Evolutionary conservation across 352 stramenopile genomes (phyloP), one percentile per base, ranked within the genome.

Genomic region (Pythium aristosporum): DNA sequence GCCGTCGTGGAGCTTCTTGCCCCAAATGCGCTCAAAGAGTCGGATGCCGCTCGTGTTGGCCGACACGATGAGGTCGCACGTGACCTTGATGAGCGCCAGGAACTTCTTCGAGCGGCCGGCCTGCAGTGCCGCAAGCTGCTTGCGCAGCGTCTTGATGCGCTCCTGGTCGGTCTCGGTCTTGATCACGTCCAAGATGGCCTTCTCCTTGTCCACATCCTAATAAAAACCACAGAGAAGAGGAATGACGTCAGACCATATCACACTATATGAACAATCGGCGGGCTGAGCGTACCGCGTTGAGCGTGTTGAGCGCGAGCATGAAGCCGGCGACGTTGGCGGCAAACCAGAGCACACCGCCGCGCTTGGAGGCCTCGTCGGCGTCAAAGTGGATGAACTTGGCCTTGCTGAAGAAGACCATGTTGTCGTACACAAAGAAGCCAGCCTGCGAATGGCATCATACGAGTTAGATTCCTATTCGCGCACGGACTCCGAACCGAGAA

Each of bases 401-500:
- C 53, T 91, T 92, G 78, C 82, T 83, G 39, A 79, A 74, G 65
- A 96, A 96, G n/a, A 74, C 85, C 69, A 88, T 71, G 66, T 96
- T 96, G 77, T 96, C 87, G 68, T 89, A 91, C 41, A 94, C 54
- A 53, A 94, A 94, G 77, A 92, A 96, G 54, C 83, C 84, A 43
- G 91, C 71, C 83, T 79, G 41, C 28, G 21, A 28, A 12, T 52
- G 21, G 42, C 36, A 25, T 28, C 8, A 7, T 30, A 51, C 16
- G 12, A 15, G 10, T 32, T 2, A 52, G 46, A 34, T 18, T 50
- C 12, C 34, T 12, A 70, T 36, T 1, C 11, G 58, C 9, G 20
- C 28, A 42, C 16, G 36, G 25, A 30, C 3, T 30, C 25, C 25
- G 25, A 30, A 30, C 5, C 3, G 25, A 30, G 25, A 30, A 30